phyloP scores from a whole-genome alignment of 2,329 filamentous ascomycete species.

The Thielaviopsis ethacetica region DNA sequence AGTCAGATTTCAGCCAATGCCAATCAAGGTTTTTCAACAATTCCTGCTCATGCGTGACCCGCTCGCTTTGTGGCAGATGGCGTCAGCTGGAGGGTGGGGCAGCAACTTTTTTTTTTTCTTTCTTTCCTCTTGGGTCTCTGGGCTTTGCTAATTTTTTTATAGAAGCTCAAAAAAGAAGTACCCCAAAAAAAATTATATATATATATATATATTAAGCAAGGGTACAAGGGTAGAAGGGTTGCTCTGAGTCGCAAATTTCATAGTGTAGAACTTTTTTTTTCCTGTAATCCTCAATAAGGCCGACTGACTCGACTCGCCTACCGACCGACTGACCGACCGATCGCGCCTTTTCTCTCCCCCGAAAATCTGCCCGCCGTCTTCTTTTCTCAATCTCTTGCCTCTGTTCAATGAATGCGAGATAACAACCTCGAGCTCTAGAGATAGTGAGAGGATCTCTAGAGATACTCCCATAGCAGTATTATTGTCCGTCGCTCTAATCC shows the following conservation, averaged over 20 bases:
- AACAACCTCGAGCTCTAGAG: conserved; percentile 61
- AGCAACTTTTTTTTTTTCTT: conserved; percentile 1
- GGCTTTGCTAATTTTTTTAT: background rate
- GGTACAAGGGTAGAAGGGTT: background rate
- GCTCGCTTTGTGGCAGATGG: background rate
- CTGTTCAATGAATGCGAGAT: conserved; percentile 44
- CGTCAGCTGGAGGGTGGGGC: background rate
- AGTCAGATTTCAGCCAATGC: conserved; percentile 12
- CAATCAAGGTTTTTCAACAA: conserved; percentile 11
- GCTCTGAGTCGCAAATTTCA: background rate
- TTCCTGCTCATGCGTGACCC: background rate
- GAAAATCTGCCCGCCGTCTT: background rate
- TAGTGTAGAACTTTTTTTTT: background rate
- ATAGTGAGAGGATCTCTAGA: conserved; percentile 64
- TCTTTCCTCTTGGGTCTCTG: background rate
- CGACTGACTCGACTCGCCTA: background rate
- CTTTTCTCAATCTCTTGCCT: background rate
- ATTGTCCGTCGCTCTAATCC: background rate
- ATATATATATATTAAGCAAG: too few species aligned
- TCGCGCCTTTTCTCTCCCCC: background rate
- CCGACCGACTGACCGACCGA: too few species aligned
- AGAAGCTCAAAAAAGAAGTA: too few species aligned
- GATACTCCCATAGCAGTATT: conserved; percentile 30
- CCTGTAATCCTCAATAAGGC: background rate
- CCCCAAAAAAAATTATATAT: background rate